Evolutionary conservation across 1,284 basidiomycete genomes (phyloP).

Genomic region (Mycena sp.): DNA sequence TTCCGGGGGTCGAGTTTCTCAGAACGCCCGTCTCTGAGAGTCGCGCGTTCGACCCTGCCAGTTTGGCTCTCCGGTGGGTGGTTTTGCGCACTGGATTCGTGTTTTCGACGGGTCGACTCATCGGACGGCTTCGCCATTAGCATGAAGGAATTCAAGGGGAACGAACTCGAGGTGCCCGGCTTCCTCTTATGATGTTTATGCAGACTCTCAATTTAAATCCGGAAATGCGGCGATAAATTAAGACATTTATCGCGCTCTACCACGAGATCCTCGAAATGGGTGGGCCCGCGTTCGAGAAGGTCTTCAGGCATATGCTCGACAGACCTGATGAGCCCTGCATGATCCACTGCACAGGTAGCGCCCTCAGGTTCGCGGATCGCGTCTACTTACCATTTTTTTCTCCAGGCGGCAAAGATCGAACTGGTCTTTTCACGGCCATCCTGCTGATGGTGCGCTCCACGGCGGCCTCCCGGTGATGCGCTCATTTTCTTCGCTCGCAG

Average conservation of each 20-base stretch:
- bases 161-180: constrained; percentile 40
- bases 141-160: constrained; percentile 39
- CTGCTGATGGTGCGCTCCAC: constrained; percentile 43
- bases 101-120: neutral
- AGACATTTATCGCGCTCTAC: constrained; percentile 48
- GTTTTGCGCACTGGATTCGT: neutral
- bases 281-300: constrained; percentile 42
- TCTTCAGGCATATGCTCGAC: constrained; percentile 51
- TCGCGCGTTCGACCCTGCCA: constrained; percentile 43
- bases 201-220: neutral
- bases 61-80: constrained; percentile 38
- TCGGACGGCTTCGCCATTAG: constrained; percentile 24
- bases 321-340: constrained; percentile 49
- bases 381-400: constrained; percentile 5
- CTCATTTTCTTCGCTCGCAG: constrained; percentile 33
- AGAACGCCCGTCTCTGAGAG: constrained; percentile 39
- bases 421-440: constrained; percentile 50
- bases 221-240: neutral
- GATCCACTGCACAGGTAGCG: constrained; percentile 57
- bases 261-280: constrained; percentile 45
- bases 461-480: neutral
- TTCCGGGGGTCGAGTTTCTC: constrained; percentile 46
- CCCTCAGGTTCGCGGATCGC: neutral
- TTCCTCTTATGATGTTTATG: neutral
- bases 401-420: constrained; percentile 57